Evolutionary conservation across 225 moss, liverwort and hornwort genomes (phyloP), one percentile per base, ranked within the genome.

Genomic region (Physcomitrellopsis africana): DNA sequence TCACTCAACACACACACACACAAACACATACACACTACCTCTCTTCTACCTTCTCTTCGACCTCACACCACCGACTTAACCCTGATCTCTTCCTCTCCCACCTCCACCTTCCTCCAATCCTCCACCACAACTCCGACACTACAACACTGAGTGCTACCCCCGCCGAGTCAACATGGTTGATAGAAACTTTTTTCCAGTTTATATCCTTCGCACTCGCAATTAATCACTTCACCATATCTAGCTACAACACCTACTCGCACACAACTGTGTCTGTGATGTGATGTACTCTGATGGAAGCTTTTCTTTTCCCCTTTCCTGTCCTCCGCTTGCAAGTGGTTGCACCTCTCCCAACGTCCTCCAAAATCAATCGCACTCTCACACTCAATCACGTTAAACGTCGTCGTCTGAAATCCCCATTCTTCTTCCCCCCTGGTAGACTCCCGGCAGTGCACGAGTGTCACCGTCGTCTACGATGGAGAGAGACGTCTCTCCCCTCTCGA

Each of bases 401-500:
- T 27, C 8, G 46, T 37, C 32, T 37, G 32, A 37, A 37, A 37
- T 37, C 63, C 74, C 65, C 18, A 20, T 27, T 52, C 15, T 3
- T 49, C 42, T 51, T 26, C 48, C 73, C 1, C 14, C 12, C 19
- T 44, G 44, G 42, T 29, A 55, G 55, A 18, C 19, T 55, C 9
- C 32, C 19, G 55, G 19, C 18, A 55, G 55, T 55, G 55, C 55
- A 55, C 55, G 55, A 26, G 58, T 17, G 58, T 57, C 70, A 44
- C 9, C 57, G 69, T 56, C 69, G 69, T 54, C 41, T 20, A 69
- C 63, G 55, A 54, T 27, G 27, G 74, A 74, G 56, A 65, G 65
- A 65, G 74, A 65, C 74, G 65, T 56, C 62, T 15, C 51, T 19
- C 37, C 61, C 10, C 14, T 18, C 61, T 62, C 65, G 74, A 65